phyloP scores from a whole-genome alignment of 768 basidiomycete genomes.

The Russula dissimulans region DNA sequence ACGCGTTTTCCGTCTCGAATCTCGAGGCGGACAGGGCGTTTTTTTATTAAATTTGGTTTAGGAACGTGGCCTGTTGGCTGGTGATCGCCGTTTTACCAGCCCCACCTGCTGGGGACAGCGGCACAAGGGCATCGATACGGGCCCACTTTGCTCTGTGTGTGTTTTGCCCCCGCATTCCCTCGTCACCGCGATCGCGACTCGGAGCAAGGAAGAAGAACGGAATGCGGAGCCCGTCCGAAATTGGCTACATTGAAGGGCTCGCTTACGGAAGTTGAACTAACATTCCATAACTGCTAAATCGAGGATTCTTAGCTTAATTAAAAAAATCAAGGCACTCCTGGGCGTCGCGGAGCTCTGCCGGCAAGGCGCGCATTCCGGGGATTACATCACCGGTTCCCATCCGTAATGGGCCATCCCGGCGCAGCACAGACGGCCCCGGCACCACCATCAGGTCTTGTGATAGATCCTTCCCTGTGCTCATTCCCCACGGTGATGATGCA shows the following conservation, averaged over 20 bases:
- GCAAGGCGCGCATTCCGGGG: slow-evolving; percentile 14
- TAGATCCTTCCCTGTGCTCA: too few species aligned
- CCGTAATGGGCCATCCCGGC: not conserved
- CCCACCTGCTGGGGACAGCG: not conserved
- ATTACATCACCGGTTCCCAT: slow-evolving; percentile 18
- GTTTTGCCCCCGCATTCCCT: not conserved
- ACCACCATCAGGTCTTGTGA: not conserved
- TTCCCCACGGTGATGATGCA: not conserved
- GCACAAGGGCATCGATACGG: not conserved
- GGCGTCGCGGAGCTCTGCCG: slow-evolving; percentile 18
- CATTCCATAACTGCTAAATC: slow-evolving; percentile 19
- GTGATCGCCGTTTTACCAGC: too few species aligned
- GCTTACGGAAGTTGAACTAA: slow-evolving; percentile 7
- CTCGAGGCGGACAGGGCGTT: slow-evolving; percentile 1
- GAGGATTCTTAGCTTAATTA: slow-evolving; percentile 20
- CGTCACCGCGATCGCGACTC: slow-evolving; percentile 13
- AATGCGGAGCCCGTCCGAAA: slow-evolving; percentile 16
- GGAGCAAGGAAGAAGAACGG: slow-evolving; percentile 19
- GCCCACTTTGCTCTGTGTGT: not conserved
- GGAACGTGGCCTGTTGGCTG: not conserved
- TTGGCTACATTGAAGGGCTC: slow-evolving; percentile 18
- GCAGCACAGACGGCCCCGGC: not conserved
- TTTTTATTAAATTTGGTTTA: not conserved
- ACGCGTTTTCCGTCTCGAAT: slow-evolving; percentile 11
- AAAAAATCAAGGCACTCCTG: slow-evolving; percentile 21